These are phyloP conservation scores for Rutstroemia sp. DNA, from an alignment of 2,329 filamentous ascomycete genomes.

Conservation along the genomic window DNA sequence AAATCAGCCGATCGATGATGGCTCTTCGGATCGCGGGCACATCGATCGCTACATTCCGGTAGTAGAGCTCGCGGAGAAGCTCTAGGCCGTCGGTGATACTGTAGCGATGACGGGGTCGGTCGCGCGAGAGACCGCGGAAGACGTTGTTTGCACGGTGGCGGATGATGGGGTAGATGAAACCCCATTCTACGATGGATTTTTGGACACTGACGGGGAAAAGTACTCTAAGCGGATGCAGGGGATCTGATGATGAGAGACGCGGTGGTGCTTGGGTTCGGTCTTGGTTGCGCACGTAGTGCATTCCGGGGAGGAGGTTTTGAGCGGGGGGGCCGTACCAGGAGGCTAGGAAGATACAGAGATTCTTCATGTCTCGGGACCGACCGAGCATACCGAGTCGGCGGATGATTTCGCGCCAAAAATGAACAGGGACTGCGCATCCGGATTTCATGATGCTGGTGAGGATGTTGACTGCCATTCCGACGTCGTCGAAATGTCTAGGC, in stretches of 20 bases:
- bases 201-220: constrained; percentile 39
- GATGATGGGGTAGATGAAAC: constrained; percentile 32
- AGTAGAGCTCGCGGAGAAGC: constrained; percentile 21
- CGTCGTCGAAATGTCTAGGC: constrained; percentile 25
- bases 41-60: constrained; percentile 18
- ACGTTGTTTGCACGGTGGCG: not conserved
- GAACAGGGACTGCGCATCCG: constrained; percentile 35
- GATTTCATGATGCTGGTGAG: constrained; percentile 40
- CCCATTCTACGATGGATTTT: constrained; percentile 41
- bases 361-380: constrained; percentile 42
- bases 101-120: not conserved
- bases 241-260: constrained; percentile 15
- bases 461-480: constrained; percentile 35
- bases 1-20: constrained; percentile 22
- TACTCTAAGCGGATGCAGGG: constrained; percentile 29
- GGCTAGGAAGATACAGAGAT: constrained; percentile 43
- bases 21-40: constrained; percentile 12
- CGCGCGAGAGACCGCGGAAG: not conserved
- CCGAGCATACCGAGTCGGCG: constrained; percentile 51
- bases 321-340: constrained; percentile 30
- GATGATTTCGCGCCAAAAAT: constrained; percentile 49
- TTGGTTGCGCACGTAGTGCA: constrained; percentile 3
- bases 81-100: constrained; percentile 21
- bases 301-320: not conserved
- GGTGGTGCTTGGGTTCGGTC: constrained; percentile 10